Base-by-base conservation (phyloP, 345 rosid species). In the Kandelia obovata region DNA sequence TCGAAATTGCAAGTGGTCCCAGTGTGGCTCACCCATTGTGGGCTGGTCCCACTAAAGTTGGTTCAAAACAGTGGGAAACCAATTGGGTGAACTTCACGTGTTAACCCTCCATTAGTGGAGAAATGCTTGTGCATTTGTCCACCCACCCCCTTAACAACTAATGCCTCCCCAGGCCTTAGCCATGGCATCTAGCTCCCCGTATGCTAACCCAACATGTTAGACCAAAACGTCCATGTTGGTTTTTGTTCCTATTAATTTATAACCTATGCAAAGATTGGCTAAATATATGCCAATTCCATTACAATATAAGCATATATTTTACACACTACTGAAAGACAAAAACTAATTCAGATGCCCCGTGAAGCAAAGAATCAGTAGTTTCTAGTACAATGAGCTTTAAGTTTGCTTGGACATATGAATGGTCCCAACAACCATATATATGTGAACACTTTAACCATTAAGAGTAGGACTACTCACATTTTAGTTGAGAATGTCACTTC, bases 31-130 rank as follows among this genome's bases (percentile, higher is more conserved):
- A 69, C 63, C 19, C 28, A 3, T 1, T 46, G 72, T 77, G 73
- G 26, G 75, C 26, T 81, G 87, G 80, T 71, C 84, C 79, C 66
- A 66, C 76, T 64, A 25, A 0, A 66, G 19, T 64, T 55, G 43
- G 39, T 57, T 58, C 47, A 65, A 53, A 53, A 30, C 60, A 72
- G 69, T 62, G 65, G 64, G 64, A 69, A 56, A 55, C 81, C 77
- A 60, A 57, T 79, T 74, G 66, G 71, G 80, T 81, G 59, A 65
- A 77, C 63, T 68, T 78, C 92, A 83, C 93, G 89, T 73, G 72
- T 82, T 53, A 74, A 77, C 49, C 92, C 83, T 84, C 70, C 87
- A 80, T 92, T 47, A 90, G 87, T 87, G 89, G 89, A 81, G 85
- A 61, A 80, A 80, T 73, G 74, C 67, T 76, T 79, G 80, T 77